A percentile compares a stretch with the other conserved stretches of the same genome.
These are phyloP conservation scores for Scutellaria minor DNA, from an alignment of 257 asterid genomes.

Conservation along the genomic window DNA sequence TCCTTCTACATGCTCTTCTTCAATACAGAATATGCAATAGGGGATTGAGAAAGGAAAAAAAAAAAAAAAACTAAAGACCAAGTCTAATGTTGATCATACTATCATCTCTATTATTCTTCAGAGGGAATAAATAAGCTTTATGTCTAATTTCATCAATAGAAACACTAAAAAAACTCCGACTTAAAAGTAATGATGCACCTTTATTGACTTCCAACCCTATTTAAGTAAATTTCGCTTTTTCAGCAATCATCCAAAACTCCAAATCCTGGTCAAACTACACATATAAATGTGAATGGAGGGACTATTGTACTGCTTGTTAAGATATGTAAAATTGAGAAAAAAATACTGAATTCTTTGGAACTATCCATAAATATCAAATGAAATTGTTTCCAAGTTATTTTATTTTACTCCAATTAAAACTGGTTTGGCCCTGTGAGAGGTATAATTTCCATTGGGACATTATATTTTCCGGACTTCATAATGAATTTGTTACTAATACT, in stretches of 20 bases:
- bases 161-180: neutral
- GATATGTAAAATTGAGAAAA: neutral
- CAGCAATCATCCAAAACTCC: constrained; percentile 4
- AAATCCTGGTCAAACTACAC: no score
- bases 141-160: neutral
- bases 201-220: constrained; percentile 1
- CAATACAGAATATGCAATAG: constrained; percentile 15
- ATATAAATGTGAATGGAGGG: neutral
- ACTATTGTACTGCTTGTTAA: neutral
- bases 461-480: neutral
- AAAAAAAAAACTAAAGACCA: neutral
- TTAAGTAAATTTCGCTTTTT: neutral
- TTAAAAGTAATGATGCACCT: neutral
- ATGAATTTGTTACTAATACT: neutral
- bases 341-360: neutral
- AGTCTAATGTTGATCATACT: constrained; percentile 9
- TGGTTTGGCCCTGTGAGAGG: neutral
- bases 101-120: neutral
- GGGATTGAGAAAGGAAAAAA: constrained; percentile 10
- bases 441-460: neutral
- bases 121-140: constrained; percentile 7
- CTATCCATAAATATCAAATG: neutral
- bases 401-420: neutral
- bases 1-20: neutral
- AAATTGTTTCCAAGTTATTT: neutral